Conservation (phyloP, 1,284 basidiomycete species). For the Xanthoconium separans region DNA sequence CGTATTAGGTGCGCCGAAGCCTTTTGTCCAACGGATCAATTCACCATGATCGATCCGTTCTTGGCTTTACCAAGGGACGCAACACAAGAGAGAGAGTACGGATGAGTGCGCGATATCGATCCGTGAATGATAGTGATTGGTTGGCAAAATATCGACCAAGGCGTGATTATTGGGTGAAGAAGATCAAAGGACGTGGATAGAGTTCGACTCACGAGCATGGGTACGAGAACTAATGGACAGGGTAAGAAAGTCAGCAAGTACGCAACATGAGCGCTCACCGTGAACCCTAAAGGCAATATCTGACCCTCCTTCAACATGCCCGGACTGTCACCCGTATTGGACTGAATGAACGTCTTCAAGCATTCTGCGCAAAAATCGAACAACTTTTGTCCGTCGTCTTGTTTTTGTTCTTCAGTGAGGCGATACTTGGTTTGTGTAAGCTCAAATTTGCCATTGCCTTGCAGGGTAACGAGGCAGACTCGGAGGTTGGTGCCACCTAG, state of each 20-base stretch:
- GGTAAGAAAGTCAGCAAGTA: slow-evolving; percentile 1
- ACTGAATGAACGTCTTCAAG: slow-evolving; percentile 83
- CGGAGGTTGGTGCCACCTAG: slow-evolving; percentile 93
- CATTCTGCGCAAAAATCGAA: slow-evolving; percentile 99
- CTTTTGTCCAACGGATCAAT: slow-evolving; percentile 98
- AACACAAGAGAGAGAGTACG: not conserved
- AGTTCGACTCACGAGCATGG: slow-evolving; percentile 76
- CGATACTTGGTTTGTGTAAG: slow-evolving; percentile 98
- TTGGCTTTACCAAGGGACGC: slow-evolving; percentile 54
- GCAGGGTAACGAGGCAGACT: slow-evolving; percentile 92
- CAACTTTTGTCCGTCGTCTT: slow-evolving; percentile 90
- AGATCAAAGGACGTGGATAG: not conserved
- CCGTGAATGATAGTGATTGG: not conserved
- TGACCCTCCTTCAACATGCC: slow-evolving; percentile 66
- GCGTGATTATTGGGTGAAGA: not conserved
- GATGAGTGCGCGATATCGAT: not conserved
- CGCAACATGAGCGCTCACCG: slow-evolving; percentile 51
- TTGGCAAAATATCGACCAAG: not conserved
- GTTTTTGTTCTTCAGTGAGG: slow-evolving; percentile 97
- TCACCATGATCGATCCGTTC: slow-evolving; percentile 92
- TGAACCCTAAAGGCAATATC: slow-evolving; percentile 88
- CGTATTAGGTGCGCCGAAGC: slow-evolving; percentile 90
- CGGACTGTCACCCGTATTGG: slow-evolving; percentile 64
- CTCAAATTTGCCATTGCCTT: slow-evolving; percentile 94
- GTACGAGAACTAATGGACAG: slow-evolving; percentile 78